Evolutionary conservation across 805 yeast genomes (phyloP), one percentile per base, ranked within the genome.

Genomic region (Candida saitoana): DNA sequence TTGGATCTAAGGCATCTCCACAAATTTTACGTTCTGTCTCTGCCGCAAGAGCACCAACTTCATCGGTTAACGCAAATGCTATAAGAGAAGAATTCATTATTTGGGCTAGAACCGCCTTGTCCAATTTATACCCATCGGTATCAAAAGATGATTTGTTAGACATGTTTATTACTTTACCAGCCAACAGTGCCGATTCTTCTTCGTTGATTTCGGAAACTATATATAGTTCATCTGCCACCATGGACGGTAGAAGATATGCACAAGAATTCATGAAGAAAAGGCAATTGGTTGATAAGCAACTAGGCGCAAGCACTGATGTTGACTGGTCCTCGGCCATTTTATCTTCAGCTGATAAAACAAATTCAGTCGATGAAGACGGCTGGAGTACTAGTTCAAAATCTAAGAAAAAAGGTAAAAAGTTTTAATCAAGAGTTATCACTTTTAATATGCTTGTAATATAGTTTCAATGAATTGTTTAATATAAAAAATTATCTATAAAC

Each of bases 211-310:
- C 96, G 2, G 99, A 91, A 56, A 87, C 96, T 9, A 80, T 91
- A 44, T 89, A 88, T 66, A 81, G 93, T 18, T 85, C 88, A 46
- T 84, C 95, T 32, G 77, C 90, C 2, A 84, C 90, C 1, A 82
- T 91, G 85, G 96, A 93, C 60, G 98, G 98, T 18, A 81, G 96
- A 58, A 75, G 96, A 50, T 91, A 90, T 69, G 96, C 99, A 0
- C 77, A 76, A 43, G 99, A 93, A 57, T 93, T 93, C 60, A 71
- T 84, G 57, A 84, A 82, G 63, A 80, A 85, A 57, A 82, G 93
- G 56, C 75, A 74, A 46, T 74, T 69, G 38, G 90, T 87, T 43
- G 97, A 89, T 53, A 74, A 77, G 49, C 67, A 61, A 44, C 44
- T 63, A 42, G 48, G 45, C n/a, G 57, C 65, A 19, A 67, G 63